phyloP scores from a whole-genome alignment of 2,329 filamentous ascomycete genomes.

The Lecanicillium sp. region DNA sequence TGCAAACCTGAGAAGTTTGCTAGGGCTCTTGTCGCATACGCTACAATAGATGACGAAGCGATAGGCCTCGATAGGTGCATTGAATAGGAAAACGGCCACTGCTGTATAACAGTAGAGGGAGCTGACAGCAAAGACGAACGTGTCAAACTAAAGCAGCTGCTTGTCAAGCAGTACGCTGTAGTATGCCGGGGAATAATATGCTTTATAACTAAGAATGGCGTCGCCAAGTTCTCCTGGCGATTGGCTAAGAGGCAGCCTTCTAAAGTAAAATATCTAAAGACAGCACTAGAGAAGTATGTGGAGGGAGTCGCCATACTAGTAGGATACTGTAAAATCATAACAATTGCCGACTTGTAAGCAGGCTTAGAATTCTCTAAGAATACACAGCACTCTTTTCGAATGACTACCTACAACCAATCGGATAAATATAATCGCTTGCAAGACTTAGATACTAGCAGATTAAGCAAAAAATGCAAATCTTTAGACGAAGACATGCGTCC shows the following conservation, averaged over 20 bases:
- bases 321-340: constrained; percentile 3
- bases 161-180: constrained; percentile 10
- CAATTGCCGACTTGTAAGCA: constrained; percentile 1
- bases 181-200: constrained; percentile 14
- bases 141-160: constrained; percentile 7
- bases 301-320: constrained; percentile 6
- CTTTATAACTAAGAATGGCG: constrained; percentile 3
- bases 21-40: constrained; percentile 12
- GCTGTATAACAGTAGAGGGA: constrained; percentile 2
- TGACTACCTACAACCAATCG: constrained; percentile 1
- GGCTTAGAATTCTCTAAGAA: constrained; percentile 2
- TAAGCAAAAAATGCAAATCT: constrained; percentile 6
- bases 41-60: constrained; percentile 11
- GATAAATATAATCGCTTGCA: neutral
- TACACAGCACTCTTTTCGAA: constrained; percentile 4
- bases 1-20: constrained; percentile 10
- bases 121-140: constrained; percentile 2
- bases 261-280: constrained; percentile 3
- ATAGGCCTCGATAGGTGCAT: constrained; percentile 11
- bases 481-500: constrained; percentile 6
- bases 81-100: constrained; percentile 1
- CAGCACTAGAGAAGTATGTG: constrained; percentile 2
- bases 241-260: constrained; percentile 3
- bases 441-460: constrained; percentile 3
- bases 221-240: constrained; percentile 8